These are phyloP conservation scores for Botrytis squamosa DNA, from an alignment of 2,329 filamentous ascomycete genomes.

Conservation along the genomic window DNA sequence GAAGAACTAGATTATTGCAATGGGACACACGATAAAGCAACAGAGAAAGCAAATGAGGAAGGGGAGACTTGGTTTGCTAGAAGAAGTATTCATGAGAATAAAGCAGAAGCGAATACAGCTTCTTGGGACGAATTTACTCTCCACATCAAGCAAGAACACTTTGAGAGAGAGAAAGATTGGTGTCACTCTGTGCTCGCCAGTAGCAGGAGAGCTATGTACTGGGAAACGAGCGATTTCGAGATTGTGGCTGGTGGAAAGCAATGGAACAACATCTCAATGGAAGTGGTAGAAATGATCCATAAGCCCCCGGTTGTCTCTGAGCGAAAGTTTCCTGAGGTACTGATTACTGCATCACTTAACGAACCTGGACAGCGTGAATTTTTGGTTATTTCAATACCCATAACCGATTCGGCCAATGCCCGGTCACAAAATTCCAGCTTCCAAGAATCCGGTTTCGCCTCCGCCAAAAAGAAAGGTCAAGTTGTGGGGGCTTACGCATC, in stretches of 20 bases:
- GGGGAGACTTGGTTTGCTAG: constrained; percentile 64
- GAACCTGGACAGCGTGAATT: constrained; percentile 47
- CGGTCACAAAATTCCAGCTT: constrained; percentile 27
- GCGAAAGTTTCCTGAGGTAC: constrained; percentile 65
- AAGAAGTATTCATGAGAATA: constrained; percentile 59
- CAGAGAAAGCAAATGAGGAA: constrained; percentile 37
- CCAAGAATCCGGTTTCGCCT: constrained; percentile 11
- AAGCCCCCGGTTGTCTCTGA: constrained; percentile 49
- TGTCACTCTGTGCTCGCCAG: constrained; percentile 54
- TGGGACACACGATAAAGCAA: constrained; percentile 28
- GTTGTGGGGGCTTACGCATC: constrained; percentile 62
- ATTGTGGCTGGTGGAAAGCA: constrained; percentile 40
- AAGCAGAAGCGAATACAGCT: constrained; percentile 52
- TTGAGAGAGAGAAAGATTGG: constrained; percentile 55
- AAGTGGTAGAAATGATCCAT: constrained; percentile 65
- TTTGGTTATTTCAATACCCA: constrained; percentile 56
- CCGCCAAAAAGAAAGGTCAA: constrained; percentile 46
- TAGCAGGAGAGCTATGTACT: constrained; percentile 43
- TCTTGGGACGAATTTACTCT: constrained; percentile 62
- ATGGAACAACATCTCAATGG: constrained; percentile 51
- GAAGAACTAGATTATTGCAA: constrained; percentile 44
- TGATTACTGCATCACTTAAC: constrained; percentile 52
- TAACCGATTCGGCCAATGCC: constrained; percentile 45
- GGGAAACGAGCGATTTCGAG: constrained; percentile 48
- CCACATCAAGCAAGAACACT: constrained; percentile 58